These are phyloP conservation scores for Fusarium multiceps DNA, from an alignment of 2,329 filamentous ascomycete species.

Conservation along the genomic window DNA sequence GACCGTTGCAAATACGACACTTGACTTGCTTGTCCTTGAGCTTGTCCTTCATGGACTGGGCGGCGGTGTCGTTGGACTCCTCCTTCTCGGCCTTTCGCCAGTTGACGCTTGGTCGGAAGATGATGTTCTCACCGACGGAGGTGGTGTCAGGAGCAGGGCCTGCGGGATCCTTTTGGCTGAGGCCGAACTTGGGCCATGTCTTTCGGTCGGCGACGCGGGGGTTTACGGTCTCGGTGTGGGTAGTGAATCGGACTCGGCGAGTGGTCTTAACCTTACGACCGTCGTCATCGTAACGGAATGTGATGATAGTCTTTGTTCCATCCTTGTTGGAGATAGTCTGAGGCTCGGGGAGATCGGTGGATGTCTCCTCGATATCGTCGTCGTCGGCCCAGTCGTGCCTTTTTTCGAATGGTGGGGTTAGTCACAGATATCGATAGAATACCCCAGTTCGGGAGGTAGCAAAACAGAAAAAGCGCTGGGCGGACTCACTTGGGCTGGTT, in stretches of 20 bases:
- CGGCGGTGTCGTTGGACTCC: conserved; percentile 78
- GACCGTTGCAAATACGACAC: conserved; percentile 97
- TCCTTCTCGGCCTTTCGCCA: conserved; percentile 92
- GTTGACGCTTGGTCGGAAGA: conserved; percentile 92
- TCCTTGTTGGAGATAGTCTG: conserved; percentile 97
- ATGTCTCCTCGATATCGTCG: conserved; percentile 83
- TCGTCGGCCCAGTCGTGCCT: conserved; percentile 94
- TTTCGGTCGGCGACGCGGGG: conserved; percentile 95
- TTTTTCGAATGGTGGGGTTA: conserved; percentile 55
- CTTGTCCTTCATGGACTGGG: conserved; percentile 80
- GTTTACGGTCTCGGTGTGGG: conserved; percentile 94
- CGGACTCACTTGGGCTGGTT: conserved; percentile 56
- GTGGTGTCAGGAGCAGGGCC: conserved; percentile 92
- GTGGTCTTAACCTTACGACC: conserved; percentile 98
- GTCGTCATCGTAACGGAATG: conserved; percentile 89
- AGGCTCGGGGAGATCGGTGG: conserved; percentile 78
- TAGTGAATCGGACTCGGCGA: conserved; percentile 91
- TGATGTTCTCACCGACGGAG: conserved; percentile 95
- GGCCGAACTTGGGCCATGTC: conserved; percentile 91
- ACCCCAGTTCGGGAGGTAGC: conserved; percentile 27
- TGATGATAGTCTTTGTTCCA: conserved; percentile 95
- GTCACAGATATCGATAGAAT: conserved; percentile 41
- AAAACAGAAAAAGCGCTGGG: conserved; percentile 9
- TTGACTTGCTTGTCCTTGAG: conserved; percentile 99
- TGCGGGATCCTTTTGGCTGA: conserved; percentile 83